Base-by-base conservation (phyloP, 2,329 filamentous ascomycete genomes). In the Remersonia thermophila region DNA sequence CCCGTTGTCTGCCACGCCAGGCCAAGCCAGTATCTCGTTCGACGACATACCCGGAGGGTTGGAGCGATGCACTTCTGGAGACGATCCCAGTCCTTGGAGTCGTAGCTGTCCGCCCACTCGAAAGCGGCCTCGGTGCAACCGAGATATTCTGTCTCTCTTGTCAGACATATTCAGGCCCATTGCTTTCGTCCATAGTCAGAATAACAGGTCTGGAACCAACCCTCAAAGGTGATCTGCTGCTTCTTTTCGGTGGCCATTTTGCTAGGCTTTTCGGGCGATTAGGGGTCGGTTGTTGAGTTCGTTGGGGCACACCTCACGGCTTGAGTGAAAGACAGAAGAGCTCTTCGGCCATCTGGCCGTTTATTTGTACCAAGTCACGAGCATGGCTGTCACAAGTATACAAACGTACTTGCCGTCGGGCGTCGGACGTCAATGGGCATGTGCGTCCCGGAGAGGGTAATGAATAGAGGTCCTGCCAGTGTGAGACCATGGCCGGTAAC, bases 21-120 rank as follows among this genome's bases (percentile, higher is more conserved):
- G n/a, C 32, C 28, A 12, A 17, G 30, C 38, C 17, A 36, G 13
- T 7, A 8, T 4, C 23, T 12, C n/a, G 7, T 7, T 23, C 31
- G 27, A 30, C 9, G 9, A 51, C 60, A 35, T 52, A 66, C 65
- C 29, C 59, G 61, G 11, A 75, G 51, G 1, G 68, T 75, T 1
- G 77, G 76, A 3, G 77, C 76, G 46, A 82, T 75, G 60, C 69
- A 72, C 44, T 67, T 70, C 46, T 61, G 52, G 18, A 79, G 65
- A 35, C 72, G 67, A 11, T 64, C 60, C 73, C 74, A 79, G 58
- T 79, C 71, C 57, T 80, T 80, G 54, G 66, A 67, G 55, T 78
- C 73, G 56, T 78, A 77, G 60, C 67, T 73, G 54, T 77, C 73
- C 38, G 71, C 73, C 74, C 74, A 79, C 50, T 77, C 69, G 55